These are phyloP conservation scores for Basidioascus undulatus DNA, from an alignment of 768 basidiomycete genomes.

Conservation along the genomic window DNA sequence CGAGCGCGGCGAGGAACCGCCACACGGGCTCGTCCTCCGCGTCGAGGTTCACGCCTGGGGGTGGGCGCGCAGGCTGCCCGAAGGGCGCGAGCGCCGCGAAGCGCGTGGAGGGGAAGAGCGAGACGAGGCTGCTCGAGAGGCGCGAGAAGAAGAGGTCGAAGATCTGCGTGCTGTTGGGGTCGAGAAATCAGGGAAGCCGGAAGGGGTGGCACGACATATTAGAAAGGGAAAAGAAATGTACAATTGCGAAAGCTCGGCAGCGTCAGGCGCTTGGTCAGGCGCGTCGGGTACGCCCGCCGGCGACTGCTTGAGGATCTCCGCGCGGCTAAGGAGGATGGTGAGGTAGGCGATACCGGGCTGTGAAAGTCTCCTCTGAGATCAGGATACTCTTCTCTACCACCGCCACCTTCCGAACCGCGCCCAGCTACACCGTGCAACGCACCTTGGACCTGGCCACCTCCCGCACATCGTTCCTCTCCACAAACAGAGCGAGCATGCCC, in stretches of 20 bases:
- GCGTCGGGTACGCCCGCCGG: conserved; percentile 31
- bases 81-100: conserved; percentile 23
- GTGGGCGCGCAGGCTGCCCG: conserved; percentile 16
- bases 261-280: conserved; percentile 36
- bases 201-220: neutral
- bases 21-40: conserved; percentile 56
- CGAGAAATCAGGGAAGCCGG: conserved; percentile 4
- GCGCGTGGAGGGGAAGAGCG: conserved; percentile 76
- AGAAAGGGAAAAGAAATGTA: conserved; percentile 16
- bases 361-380: conserved; percentile 3
- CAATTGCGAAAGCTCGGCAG: conserved; percentile 48
- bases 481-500: conserved; percentile 57
- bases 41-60: conserved; percentile 36
- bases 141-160: conserved; percentile 70
- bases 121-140: conserved; percentile 46
- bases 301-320: conserved; percentile 70
- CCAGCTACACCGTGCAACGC: conserved; percentile 15
- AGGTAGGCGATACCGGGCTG: conserved; percentile 81
- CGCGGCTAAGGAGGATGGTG: conserved; percentile 72
- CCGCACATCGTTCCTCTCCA: conserved; percentile 53
- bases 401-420: too few relatives aligned
- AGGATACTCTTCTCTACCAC: too few relatives aligned
- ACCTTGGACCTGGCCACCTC: conserved; percentile 59
- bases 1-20: conserved; percentile 76
- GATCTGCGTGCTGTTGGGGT: conserved; percentile 43